phyloP scores from a whole-genome alignment of 495 filamentous ascomycete species.

The Penicillium crystallinum region DNA sequence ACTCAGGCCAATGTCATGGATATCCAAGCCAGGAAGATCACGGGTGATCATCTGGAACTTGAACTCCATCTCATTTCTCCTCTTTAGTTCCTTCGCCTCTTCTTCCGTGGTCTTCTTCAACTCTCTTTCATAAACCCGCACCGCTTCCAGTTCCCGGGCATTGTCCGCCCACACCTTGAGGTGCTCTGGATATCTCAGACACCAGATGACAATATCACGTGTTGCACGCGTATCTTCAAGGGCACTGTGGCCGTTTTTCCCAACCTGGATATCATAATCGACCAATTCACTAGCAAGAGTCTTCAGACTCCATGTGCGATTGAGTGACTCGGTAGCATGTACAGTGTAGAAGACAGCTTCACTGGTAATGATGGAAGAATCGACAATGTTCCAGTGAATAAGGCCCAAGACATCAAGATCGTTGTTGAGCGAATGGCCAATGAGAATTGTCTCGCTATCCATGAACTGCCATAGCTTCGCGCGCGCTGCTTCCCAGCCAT shows the following conservation, averaged over 20 bases:
- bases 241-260: conserved; percentile 31
- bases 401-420: conserved; percentile 43
- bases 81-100: not conserved
- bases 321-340: not conserved
- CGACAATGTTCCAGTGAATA: conserved; percentile 37
- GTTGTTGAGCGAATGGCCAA: conserved; percentile 41
- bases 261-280: conserved; percentile 26
- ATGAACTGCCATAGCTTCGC: conserved; percentile 33
- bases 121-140: conserved; percentile 1
- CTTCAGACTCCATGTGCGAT: conserved; percentile 28
- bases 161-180: conserved; percentile 19
- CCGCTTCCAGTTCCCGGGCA: conserved; percentile 6
- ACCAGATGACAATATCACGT: conserved; percentile 37
- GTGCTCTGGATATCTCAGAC: conserved; percentile 21
- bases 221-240: conserved; percentile 39
- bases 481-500: conserved; percentile 38
- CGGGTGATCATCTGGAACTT: not conserved
- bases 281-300: conserved; percentile 25
- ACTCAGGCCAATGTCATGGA: not conserved
- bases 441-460: conserved; percentile 39
- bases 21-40: not conserved
- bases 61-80: not conserved
- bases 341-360: conserved; percentile 17
- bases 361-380: conserved; percentile 27
- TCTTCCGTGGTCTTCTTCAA: conserved; percentile 11